Percentiles rank a stretch among this genome's conserved stretches.
Conservation (phyloP, 768 basidiomycete genomes). For the Serendipita sp. region DNA sequence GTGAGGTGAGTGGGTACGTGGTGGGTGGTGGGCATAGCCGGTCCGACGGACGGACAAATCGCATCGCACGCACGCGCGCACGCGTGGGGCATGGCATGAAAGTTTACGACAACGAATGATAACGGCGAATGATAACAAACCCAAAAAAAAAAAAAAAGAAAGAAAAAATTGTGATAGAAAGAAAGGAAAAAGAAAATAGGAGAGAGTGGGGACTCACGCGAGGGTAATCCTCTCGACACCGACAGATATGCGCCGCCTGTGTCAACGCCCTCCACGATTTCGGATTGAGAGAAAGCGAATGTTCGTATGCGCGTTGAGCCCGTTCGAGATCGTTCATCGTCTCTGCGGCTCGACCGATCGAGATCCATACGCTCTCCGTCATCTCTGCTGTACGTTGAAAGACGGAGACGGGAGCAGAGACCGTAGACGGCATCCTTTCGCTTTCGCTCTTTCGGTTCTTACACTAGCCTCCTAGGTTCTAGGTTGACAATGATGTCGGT, state of each 20-base stretch:
- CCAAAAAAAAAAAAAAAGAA: not conserved
- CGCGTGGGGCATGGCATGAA: no score
- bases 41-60: no score
- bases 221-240: constrained; percentile 94
- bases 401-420: not conserved
- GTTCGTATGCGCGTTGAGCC: constrained; percentile 85
- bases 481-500: not conserved
- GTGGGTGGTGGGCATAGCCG: no score
- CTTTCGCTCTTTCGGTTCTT: not conserved
- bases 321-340: constrained; percentile 90
- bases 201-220: constrained; percentile 40
- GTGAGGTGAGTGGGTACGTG: no score
- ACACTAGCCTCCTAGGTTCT: not conserved
- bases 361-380: not conserved
- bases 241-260: constrained; percentile 88
- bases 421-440: not conserved
- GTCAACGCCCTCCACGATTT: constrained; percentile 79
- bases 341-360: constrained; percentile 62
- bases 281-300: constrained; percentile 89
- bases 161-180: not conserved
- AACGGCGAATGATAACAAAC: no score
- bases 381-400: not conserved
- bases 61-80: no score
- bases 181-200: not conserved
- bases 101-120: no score